Evolutionary conservation across 139 green algal species (phyloP).

Genomic region (Ettlia oleoabundans): DNA sequence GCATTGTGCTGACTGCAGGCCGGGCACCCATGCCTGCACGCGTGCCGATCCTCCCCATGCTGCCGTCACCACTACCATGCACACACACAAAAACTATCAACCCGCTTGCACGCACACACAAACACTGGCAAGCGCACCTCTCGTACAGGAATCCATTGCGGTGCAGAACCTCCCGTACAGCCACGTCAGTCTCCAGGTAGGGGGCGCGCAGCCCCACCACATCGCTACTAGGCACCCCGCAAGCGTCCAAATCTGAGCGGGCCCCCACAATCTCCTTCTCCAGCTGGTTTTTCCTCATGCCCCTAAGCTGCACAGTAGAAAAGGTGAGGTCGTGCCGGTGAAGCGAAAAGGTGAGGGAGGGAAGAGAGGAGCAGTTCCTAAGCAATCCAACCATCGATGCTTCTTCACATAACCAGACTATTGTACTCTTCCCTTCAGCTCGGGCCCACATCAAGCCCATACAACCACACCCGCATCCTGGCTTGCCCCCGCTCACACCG

Average conservation of each 20-base stretch:
- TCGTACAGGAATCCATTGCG: slow-evolving; percentile 41
- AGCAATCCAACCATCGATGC: neutral
- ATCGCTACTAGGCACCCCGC: slow-evolving; percentile 2
- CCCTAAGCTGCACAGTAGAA: neutral
- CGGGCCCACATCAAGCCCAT: neutral
- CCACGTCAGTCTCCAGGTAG: slow-evolving; percentile 25
- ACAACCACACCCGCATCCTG: no score
- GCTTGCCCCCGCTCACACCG: neutral
- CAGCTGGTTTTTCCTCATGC: neutral
- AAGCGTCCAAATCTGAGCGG: neutral
- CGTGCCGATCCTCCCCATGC: no score
- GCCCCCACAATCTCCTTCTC: slow-evolving; percentile 16
- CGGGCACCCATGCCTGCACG: no score
- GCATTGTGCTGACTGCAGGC: no score
- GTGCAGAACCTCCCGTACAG: slow-evolving; percentile 2
- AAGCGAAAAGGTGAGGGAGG: no score
- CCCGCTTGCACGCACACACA: neutral
- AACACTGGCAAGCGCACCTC: neutral
- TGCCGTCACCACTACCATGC: neutral
- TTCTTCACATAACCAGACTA: neutral
- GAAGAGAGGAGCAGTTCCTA: neutral
- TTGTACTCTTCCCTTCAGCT: neutral
- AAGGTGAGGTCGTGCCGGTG: no score
- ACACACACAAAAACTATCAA: neutral
- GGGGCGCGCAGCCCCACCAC: slow-evolving; percentile 17